A percentile compares a stretch with the other conserved stretches of the same genome.
phyloP scores from a whole-genome alignment of 106 monocot genomes.

The Allium sativum region DNA sequence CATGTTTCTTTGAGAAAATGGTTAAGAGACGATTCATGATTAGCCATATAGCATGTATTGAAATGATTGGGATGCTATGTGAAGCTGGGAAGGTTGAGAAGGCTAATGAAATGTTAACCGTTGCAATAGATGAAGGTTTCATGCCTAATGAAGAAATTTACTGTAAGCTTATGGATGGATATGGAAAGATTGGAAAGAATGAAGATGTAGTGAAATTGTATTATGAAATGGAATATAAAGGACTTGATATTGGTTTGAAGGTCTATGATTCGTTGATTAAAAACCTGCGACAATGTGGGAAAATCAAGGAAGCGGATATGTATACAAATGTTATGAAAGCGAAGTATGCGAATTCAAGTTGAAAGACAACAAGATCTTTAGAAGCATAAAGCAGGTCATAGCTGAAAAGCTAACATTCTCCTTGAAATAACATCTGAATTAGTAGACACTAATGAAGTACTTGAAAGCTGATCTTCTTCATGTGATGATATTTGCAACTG shows the following conservation, averaged over 20 bases:
- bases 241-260: conserved; percentile 11
- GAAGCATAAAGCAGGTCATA: no score
- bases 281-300: conserved; percentile 48
- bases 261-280: conserved; percentile 33
- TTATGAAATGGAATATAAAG: conserved; percentile 66
- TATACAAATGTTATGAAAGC: neutral
- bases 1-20: conserved; percentile 44
- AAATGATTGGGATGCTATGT: conserved; percentile 41
- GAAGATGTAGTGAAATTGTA: conserved; percentile 37
- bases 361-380: no score
- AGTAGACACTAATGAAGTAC: no score
- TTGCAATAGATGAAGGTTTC: conserved; percentile 53
- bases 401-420: no score
- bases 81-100: conserved; percentile 38
- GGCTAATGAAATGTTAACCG: conserved; percentile 51
- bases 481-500: no score
- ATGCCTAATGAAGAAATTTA: conserved; percentile 36
- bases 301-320: conserved; percentile 39
- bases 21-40: conserved; percentile 35
- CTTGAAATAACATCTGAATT: no score
- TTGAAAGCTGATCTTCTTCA: no score
- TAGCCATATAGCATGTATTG: conserved; percentile 25
- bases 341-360: no score
- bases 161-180: conserved; percentile 54
- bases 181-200: conserved; percentile 23